Evolutionary conservation across 192 early-diverging fungal species (phyloP).

Genomic region (Phlyctochytrium arcticum): DNA sequence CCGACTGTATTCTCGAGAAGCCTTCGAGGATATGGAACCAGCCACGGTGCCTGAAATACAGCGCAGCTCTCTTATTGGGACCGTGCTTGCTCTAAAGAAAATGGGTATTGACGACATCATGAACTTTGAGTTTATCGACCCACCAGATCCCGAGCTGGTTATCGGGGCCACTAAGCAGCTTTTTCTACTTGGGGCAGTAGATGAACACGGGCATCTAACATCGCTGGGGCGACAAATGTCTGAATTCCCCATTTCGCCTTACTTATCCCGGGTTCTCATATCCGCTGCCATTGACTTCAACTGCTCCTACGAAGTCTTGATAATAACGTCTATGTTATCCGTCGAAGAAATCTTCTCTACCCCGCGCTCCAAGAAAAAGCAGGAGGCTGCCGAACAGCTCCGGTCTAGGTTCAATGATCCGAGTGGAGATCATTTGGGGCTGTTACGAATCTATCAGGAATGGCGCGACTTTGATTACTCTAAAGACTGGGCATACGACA

Average conservation of each 20-base stretch:
- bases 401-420: conserved; percentile 24
- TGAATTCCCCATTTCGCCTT: conserved; percentile 45
- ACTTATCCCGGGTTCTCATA: conserved; percentile 37
- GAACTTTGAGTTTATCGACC: conserved; percentile 59
- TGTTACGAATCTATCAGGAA: conserved; percentile 39
- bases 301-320: conserved; percentile 46
- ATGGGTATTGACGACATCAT: conserved; percentile 56
- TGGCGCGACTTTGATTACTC: conserved; percentile 29
- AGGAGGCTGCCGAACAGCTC: conserved; percentile 25
- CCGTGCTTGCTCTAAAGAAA: conserved; percentile 45
- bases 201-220: conserved; percentile 45
- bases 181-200: conserved; percentile 46
- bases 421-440: conserved; percentile 52
- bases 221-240: conserved; percentile 39
- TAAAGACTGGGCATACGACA: conserved; percentile 35
- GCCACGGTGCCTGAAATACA: conserved; percentile 61
- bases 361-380: conserved; percentile 31
- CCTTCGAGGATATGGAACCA: conserved; percentile 45
- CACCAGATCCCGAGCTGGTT: conserved; percentile 43
- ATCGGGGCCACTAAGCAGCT: conserved; percentile 40
- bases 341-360: conserved; percentile 43
- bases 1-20: conserved; percentile 52
- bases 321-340: conserved; percentile 47
- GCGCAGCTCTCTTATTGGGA: conserved; percentile 40
- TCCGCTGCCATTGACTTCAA: conserved; percentile 28